Conservation (phyloP, 2,329 filamentous ascomycete genomes). For the Chrysosporium queenslandicum region DNA sequence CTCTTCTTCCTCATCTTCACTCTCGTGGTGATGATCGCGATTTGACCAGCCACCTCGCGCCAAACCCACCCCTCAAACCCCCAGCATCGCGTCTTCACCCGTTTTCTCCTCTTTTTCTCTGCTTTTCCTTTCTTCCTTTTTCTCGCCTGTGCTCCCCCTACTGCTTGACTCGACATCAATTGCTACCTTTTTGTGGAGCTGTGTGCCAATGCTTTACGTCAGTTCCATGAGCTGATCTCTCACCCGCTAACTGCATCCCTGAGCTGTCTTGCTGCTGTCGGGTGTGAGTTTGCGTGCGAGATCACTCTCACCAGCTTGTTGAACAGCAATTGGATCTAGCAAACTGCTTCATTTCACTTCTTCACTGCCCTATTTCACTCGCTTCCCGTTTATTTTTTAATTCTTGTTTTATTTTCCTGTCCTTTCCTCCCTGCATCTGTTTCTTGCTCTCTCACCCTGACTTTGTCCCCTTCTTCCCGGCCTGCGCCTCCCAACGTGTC, state of each 20-base stretch:
- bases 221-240: too few relatives aligned
- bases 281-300: too few relatives aligned
- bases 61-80: background rate
- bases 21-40: too few relatives aligned
- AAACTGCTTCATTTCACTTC: background rate
- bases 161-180: too few relatives aligned
- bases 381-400: background rate
- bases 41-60: constrained; percentile 14
- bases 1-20: background rate
- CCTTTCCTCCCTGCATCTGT: too few relatives aligned
- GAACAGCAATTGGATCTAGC: constrained; percentile 1
- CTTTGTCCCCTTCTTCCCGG: background rate
- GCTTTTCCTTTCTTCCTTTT: background rate
- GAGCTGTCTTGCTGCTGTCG: too few relatives aligned
- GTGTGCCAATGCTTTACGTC: too few relatives aligned
- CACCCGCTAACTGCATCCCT: too few relatives aligned
- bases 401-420: background rate
- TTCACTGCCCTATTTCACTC: background rate
- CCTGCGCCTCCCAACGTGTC: constrained; percentile 35
- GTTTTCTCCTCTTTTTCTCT: background rate
- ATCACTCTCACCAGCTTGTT: too few relatives aligned
- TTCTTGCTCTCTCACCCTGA: too few relatives aligned
- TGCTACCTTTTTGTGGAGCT: too few relatives aligned
- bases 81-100: background rate
- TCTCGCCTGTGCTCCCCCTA: too few relatives aligned